A percentile compares a stretch with the other conserved stretches of the same genome.
Conservation (phyloP, 257 asterid genomes). For the Nicotiana undulata region DNA sequence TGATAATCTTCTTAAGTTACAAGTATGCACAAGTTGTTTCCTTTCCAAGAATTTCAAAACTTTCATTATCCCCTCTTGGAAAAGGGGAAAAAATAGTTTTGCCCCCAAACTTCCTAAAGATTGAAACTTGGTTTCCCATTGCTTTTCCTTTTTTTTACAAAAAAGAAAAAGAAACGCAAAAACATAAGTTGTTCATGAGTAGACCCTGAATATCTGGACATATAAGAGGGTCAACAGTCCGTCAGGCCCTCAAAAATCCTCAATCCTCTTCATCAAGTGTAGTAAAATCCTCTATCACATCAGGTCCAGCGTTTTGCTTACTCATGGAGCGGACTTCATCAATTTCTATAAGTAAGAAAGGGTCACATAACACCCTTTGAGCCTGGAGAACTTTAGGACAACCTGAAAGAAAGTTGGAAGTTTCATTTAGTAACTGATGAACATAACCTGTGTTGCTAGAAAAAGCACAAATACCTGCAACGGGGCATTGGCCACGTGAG, state of each 20-base stretch:
- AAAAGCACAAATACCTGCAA: slow-evolving; percentile 45
- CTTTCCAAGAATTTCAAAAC: background rate
- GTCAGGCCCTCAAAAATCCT: background rate
- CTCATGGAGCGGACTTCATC: slow-evolving; percentile 66
- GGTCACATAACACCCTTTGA: slow-evolving; percentile 57
- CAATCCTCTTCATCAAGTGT: slow-evolving; percentile 25
- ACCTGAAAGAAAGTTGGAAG: slow-evolving; percentile 34
- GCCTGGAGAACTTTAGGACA: slow-evolving; percentile 54
- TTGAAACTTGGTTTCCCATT: background rate
- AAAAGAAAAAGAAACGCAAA: background rate
- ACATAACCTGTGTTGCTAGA: background rate
- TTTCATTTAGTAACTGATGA: background rate
- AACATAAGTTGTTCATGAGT: background rate
- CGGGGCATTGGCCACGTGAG: slow-evolving; percentile 50
- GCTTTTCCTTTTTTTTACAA: background rate
- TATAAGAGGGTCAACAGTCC: background rate
- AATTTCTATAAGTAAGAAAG: slow-evolving; percentile 58
- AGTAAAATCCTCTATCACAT: slow-evolving; percentile 77
- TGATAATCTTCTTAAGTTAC: background rate
- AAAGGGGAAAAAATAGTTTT: background rate
- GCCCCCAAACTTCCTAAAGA: background rate
- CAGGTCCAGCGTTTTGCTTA: slow-evolving; percentile 32
- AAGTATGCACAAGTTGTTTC: background rate
- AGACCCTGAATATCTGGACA: background rate
- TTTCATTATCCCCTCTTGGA: background rate